These are phyloP conservation scores for Penicillium coprophilum DNA, from an alignment of 495 filamentous ascomycete species.

Conservation along the genomic window DNA sequence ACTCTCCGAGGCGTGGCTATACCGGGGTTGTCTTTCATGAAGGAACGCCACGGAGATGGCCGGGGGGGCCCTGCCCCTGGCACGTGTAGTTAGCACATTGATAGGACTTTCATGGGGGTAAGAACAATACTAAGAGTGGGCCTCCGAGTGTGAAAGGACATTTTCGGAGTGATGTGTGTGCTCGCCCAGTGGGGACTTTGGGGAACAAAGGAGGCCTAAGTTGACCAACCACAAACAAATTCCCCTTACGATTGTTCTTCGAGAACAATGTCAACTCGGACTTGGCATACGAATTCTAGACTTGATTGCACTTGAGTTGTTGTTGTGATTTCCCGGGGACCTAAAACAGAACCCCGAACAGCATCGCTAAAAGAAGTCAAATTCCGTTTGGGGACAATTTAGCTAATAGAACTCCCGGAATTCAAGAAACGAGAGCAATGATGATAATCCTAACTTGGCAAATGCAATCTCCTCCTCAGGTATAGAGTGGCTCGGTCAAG, in stretches of 20 bases:
- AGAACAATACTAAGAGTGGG: slow-evolving; percentile 9
- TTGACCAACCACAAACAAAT: not conserved
- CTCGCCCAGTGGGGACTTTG: not conserved
- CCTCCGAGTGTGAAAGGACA: not conserved
- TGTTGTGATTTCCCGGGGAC: not conserved
- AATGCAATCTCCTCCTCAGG: slow-evolving; percentile 42
- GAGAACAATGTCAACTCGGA: not conserved
- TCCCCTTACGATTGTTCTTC: slow-evolving; percentile 9
- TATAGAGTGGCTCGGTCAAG: slow-evolving; percentile 82
- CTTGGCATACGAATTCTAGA: not conserved
- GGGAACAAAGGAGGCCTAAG: not conserved
- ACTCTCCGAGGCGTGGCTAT: not conserved
- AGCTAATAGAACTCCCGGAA: not conserved
- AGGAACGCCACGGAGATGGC: not conserved
- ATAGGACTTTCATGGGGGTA: not conserved
- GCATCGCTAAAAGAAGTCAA: not conserved
- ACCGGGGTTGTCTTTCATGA: not conserved
- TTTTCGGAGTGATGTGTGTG: not conserved
- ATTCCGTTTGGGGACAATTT: slow-evolving; percentile 7
- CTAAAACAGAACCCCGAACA: not conserved
- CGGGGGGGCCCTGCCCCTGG: not conserved
- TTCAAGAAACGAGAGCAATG: not conserved
- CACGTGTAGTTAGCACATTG: not conserved
- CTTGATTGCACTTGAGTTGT: not conserved
- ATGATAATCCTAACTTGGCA: slow-evolving; percentile 1